Evolutionary conservation across 768 basidiomycete genomes (phyloP), one percentile per base, ranked within the genome.

Genomic region (Pholiota microspora): DNA sequence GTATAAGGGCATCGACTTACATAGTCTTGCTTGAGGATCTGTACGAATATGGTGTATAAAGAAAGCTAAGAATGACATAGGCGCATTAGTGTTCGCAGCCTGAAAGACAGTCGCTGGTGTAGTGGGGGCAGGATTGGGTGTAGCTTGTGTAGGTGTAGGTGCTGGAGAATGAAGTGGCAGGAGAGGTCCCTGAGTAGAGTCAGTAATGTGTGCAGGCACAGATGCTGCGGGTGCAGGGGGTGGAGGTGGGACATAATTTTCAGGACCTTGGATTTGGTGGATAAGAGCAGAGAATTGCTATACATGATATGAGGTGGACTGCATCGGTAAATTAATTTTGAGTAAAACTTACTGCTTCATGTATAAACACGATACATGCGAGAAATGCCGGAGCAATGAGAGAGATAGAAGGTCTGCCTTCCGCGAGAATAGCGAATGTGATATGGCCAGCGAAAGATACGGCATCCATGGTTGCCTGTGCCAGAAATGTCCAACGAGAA

Each of bases 371-470:
- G 4, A 91, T 74, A 52, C 89, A 88, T 9, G 90, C 86, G 23
- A 95, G 64, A 63, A 94, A 95, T 0, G 92, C 91, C 1, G 94
- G 92, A 0, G 88, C 88, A 35, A 94, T 77, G 23, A 94, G 76
- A 0, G 92, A 86, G 21, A 96, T 69, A 1, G 92, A 92, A 1
- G 92, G 82, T 27, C 85, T 74, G 38, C 92, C 92, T 57, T 94
- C 89, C 2, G 89, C 85, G 32, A 94, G 72, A 53, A 95, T 88
- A 3, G 90, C 92, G 54, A 96, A 87, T 0, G 92, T 94, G 51
- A 94, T 84, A 62, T 95, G 92, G 0, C 88, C 89, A 16, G 90
- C 89, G 66, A 96, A 95, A 0, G 89, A 84, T 38, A 93, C 84
- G 0, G 89, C 82, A 64, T 97, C 94, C 16, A 91, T 80, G 1